Base-by-base conservation (phyloP, 2,329 filamentous ascomycete genomes). In the Alternaria gaisen region DNA sequence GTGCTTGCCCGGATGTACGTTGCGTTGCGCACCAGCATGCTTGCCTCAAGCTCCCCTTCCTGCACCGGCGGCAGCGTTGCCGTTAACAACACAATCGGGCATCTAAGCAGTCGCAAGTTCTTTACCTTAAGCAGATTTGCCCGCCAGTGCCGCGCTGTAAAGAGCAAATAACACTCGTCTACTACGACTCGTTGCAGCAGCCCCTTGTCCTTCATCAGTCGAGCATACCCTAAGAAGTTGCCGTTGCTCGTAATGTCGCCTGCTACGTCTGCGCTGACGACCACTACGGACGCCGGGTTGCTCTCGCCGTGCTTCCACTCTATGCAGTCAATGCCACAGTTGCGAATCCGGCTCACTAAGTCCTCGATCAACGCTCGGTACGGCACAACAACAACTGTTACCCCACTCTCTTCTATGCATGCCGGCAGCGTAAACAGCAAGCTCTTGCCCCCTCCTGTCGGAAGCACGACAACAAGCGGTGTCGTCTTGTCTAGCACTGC, bases 401-500 rank as follows among this genome's bases (percentile, higher is more conserved):
- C 61, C 3, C 18, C 4, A 5, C 3, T 22, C n/a, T 10, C 38
- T 10, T 41, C 18, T 22, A 72, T 53, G 40, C 30, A 70, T 22
- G 52, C 66, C 16, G 20, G 66, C 11, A 64, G 44, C 16, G 34
- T 72, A 38, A 72, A 72, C 14, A 73, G 65, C 28, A 73, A 58
- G 56, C 67, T 73, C 62, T 72, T 72, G 9, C 68, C 63, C n/a
- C 67, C 55, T 8, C 61, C 56, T 12, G 48, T 72, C 30, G 41
- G 67, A n/a, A 71, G 51, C 14, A 72, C 46, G 11, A 72, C 58
- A 4, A 70, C 36, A 1, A 72, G 63, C 47, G 42, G 67, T 14
- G 58, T 68, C 53, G 61, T 24, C 30, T 48, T 58, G 3, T 64
- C 54, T 14, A 69, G 12, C 20, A 64, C 64, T 16, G 50, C 56